These are phyloP conservation scores for Phytophthora multivora DNA, from an alignment of 352 stramenopile genomes.

Conservation along the genomic window DNA sequence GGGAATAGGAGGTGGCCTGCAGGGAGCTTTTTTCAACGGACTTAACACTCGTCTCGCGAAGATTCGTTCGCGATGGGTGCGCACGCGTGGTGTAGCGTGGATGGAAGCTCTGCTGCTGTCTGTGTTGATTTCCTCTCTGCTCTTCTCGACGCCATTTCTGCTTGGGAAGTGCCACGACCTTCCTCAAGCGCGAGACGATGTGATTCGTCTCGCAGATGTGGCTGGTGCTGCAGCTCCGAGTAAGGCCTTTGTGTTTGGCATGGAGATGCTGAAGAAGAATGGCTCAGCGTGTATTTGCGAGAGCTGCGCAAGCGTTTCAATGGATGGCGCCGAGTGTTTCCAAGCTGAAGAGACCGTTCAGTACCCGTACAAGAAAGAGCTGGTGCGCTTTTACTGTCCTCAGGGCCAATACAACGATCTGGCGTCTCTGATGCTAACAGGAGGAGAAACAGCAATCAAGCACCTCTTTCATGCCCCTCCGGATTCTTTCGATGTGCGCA, in stretches of 20 bases:
- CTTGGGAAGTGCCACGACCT: constrained; percentile 71
- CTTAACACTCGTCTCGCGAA: constrained; percentile 59
- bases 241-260: constrained; percentile 72
- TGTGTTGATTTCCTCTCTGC: constrained; percentile 60
- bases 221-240: constrained; percentile 33
- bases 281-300: constrained; percentile 76
- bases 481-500: constrained; percentile 75
- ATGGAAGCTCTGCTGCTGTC: constrained; percentile 66
- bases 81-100: constrained; percentile 55
- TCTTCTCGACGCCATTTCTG: constrained; percentile 66
- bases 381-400: constrained; percentile 95
- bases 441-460: constrained; percentile 93
- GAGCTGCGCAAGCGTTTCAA: constrained; percentile 49
- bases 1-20: constrained; percentile 78
- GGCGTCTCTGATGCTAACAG: constrained; percentile 94
- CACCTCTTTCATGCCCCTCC: constrained; percentile 94
- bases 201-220: constrained; percentile 51
- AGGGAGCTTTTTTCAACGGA: constrained; percentile 86
- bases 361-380: constrained; percentile 85
- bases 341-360: constrained; percentile 67
- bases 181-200: constrained; percentile 58
- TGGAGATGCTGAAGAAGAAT: constrained; percentile 72
- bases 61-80: constrained; percentile 64
- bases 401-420: constrained; percentile 98
- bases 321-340: constrained; percentile 67